These are phyloP conservation scores for Penicillium sp. DNA, from an alignment of 2,329 filamentous ascomycete genomes.

Conservation along the genomic window DNA sequence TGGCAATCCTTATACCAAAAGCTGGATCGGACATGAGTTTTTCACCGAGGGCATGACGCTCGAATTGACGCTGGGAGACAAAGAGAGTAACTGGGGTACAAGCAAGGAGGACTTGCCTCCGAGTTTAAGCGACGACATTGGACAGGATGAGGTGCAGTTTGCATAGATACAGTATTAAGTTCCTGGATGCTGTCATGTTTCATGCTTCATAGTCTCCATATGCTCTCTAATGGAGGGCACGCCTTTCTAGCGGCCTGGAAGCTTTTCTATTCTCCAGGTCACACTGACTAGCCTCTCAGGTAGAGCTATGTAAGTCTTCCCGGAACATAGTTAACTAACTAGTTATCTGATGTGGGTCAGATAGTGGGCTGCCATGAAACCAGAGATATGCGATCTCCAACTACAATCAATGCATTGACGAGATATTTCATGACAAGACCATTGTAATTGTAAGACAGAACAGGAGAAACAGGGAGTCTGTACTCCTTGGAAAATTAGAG, in stretches of 20 bases:
- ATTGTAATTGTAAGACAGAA: background rate
- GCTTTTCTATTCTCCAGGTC: background rate
- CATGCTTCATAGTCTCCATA: conserved; percentile 1
- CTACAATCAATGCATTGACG: background rate
- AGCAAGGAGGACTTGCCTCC: conserved; percentile 57
- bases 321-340: background rate
- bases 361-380: background rate
- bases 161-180: conserved; percentile 2
- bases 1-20: conserved; percentile 57
- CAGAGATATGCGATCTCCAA: background rate
- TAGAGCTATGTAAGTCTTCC: background rate
- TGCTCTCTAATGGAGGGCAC: background rate
- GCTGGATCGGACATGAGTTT: conserved; percentile 64
- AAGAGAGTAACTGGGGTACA: conserved; percentile 63
- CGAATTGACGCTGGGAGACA: conserved; percentile 56
- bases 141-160: conserved; percentile 4
- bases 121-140: conserved; percentile 18
- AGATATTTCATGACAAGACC: background rate
- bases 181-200: background rate
- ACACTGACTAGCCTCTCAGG: background rate
- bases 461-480: background rate
- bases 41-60: conserved; percentile 61
- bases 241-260: conserved; percentile 6
- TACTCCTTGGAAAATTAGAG: background rate
- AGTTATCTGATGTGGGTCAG: conserved; percentile 3